phyloP scores from a whole-genome alignment of 2,329 filamentous ascomycete species.

The Exserohilum rostratum region DNA sequence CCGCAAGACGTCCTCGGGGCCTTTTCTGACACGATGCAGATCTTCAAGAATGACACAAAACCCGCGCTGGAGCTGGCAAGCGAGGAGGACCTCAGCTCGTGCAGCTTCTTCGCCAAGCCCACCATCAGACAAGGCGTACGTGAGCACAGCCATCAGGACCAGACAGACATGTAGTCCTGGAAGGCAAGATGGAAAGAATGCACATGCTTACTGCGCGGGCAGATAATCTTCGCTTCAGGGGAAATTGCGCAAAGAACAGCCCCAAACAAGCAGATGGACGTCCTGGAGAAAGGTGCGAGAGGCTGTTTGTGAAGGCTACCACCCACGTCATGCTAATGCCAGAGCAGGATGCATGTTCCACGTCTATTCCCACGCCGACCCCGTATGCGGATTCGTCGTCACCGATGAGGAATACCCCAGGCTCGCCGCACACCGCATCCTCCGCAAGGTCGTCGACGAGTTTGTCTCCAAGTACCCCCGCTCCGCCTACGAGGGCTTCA shows the following conservation, averaged over 20 bases:
- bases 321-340: constrained; percentile 1
- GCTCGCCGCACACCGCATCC: constrained; percentile 82
- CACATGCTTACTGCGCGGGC: constrained; percentile 31
- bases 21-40: constrained; percentile 57
- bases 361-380: constrained; percentile 53
- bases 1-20: background rate
- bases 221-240: constrained; percentile 84
- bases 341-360: constrained; percentile 66
- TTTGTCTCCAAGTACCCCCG: constrained; percentile 79
- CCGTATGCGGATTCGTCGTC: constrained; percentile 56
- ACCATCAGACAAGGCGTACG: constrained; percentile 44
- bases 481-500: constrained; percentile 65
- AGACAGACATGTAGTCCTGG: background rate
- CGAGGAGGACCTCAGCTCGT: constrained; percentile 76
- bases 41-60: constrained; percentile 78
- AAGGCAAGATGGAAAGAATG: background rate
- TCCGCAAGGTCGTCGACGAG: constrained; percentile 86
- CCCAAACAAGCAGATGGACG: constrained; percentile 81
- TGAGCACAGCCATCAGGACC: background rate
- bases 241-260: constrained; percentile 85
- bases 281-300: constrained; percentile 72
- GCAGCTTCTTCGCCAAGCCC: constrained; percentile 75
- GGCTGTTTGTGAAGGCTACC: background rate
- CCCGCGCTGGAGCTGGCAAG: constrained; percentile 71
- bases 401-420: constrained; percentile 61